Conservation (phyloP, 495 filamentous ascomycete species). For the Lepraria neglecta region DNA sequence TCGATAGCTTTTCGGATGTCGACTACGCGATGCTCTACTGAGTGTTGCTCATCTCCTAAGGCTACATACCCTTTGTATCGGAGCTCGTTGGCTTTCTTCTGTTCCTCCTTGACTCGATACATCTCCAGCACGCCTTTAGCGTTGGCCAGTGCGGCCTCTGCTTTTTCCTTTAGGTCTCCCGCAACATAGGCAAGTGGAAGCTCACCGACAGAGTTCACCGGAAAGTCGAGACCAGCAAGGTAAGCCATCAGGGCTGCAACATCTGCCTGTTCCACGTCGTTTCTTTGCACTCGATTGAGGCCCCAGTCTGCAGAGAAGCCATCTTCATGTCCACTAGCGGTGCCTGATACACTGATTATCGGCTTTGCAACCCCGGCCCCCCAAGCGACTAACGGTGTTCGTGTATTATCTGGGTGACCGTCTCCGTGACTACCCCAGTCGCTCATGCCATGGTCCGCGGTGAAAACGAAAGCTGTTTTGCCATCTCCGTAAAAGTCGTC, state of each 20-base stretch:
- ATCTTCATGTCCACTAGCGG: slow-evolving; percentile 77
- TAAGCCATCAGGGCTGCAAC: slow-evolving; percentile 96
- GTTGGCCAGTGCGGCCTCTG: slow-evolving; percentile 79
- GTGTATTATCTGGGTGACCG: slow-evolving; percentile 94
- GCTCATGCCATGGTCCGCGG: slow-evolving; percentile 97
- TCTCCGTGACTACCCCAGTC: slow-evolving; percentile 98
- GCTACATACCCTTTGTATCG: slow-evolving; percentile 66
- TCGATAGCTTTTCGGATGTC: slow-evolving; percentile 64
- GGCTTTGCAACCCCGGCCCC: slow-evolving; percentile 86
- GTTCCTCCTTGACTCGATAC: slow-evolving; percentile 90
- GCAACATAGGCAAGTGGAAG: slow-evolving; percentile 78
- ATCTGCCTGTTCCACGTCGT: slow-evolving; percentile 93
- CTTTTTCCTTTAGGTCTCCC: slow-evolving; percentile 66
- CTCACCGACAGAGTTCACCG: slow-evolving; percentile 94
- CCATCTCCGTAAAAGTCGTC: slow-evolving; percentile 88
- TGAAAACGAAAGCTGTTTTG: slow-evolving; percentile 93
- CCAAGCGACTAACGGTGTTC: slow-evolving; percentile 91
- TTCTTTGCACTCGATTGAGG: slow-evolving; percentile 67
- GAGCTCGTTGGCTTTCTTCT: slow-evolving; percentile 68
- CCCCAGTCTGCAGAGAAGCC: slow-evolving; percentile 89
- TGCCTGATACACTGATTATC: slow-evolving; percentile 43
- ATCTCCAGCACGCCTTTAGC: slow-evolving; percentile 88
- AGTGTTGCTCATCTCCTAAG: slow-evolving; percentile 54
- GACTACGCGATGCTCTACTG: slow-evolving; percentile 60
- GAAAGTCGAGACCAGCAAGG: slow-evolving; percentile 82